Conservation (phyloP, 2,329 filamentous ascomycete species). For the Calcarisporium arbuscula region DNA sequence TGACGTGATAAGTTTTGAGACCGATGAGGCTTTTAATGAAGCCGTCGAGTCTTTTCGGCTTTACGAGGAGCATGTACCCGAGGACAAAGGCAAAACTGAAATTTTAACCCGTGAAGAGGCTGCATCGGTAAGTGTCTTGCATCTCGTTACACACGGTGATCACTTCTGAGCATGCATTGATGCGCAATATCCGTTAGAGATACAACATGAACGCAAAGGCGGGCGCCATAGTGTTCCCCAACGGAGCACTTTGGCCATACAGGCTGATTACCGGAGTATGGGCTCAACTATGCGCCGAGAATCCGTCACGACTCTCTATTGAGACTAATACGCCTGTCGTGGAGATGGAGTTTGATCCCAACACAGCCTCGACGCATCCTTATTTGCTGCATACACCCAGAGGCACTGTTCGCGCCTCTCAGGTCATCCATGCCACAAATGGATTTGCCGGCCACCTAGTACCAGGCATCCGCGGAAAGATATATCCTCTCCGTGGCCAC, state of each 20-base stretch:
- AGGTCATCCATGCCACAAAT: slow-evolving; percentile 55
- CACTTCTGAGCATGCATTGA: slow-evolving; percentile 26
- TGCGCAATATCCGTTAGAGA: slow-evolving; percentile 35
- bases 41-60: too few relatives aligned
- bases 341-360: slow-evolving; percentile 9
- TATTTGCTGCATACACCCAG: slow-evolving; percentile 39
- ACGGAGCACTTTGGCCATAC: slow-evolving; percentile 45
- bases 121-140: too few relatives aligned
- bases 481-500: slow-evolving; percentile 39
- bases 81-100: too few relatives aligned
- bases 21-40: too few relatives aligned
- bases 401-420: slow-evolving; percentile 36
- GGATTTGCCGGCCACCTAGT: slow-evolving; percentile 45
- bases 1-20: too few relatives aligned
- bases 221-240: too few relatives aligned
- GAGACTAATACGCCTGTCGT: slow-evolving; percentile 22
- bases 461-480: slow-evolving; percentile 37
- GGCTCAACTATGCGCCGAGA: slow-evolving; percentile 24
- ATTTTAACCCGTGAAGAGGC: too few relatives aligned
- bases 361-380: slow-evolving; percentile 14
- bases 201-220: slow-evolving; percentile 38
- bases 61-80: too few relatives aligned
- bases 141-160: background rate
- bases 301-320: slow-evolving; percentile 18
- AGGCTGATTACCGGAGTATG: slow-evolving; percentile 41